Percentiles rank a stretch among this genome's conserved stretches.
Conservation (phyloP, 139 green algal species). For the Zygnema circumcarinatum region DNA sequence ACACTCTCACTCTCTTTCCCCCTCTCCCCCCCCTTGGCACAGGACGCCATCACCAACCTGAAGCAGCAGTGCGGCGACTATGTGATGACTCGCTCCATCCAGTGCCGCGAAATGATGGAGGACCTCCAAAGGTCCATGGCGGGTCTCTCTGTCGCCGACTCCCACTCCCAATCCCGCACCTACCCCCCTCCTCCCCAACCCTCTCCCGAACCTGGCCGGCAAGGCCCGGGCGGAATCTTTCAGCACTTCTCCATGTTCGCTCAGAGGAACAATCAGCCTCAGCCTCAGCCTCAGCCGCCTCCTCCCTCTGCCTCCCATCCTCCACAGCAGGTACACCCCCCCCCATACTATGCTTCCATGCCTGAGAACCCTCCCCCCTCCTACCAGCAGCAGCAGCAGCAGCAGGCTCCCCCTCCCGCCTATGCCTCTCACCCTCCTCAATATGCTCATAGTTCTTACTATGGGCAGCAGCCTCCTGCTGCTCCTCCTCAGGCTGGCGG, state of each 20-base stretch:
- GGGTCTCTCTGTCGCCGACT: conserved; percentile 29
- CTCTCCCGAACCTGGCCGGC: not conserved
- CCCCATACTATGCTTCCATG: conserved; percentile 5
- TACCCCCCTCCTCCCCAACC: not conserved
- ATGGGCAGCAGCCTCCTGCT: conserved; percentile 5
- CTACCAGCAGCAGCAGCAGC: not conserved
- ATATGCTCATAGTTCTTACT: not conserved
- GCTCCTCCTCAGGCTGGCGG: not conserved
- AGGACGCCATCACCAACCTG: conserved; percentile 78
- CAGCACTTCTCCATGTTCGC: not conserved
- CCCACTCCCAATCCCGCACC: not conserved
- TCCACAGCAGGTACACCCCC: not conserved
- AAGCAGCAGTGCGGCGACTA: conserved; percentile 84
- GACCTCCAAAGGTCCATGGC: conserved; percentile 56
- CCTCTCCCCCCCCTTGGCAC: not conserved
- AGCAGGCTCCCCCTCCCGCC: not conserved
- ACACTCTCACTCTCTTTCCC: not conserved
- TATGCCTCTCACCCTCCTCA: not conserved
- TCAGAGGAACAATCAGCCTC: not conserved
- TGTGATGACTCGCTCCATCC: conserved; percentile 72
- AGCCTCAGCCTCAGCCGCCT: not conserved
- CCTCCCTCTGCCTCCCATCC: not conserved
- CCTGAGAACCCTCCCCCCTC: not conserved
- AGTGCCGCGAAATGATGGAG: conserved; percentile 65
- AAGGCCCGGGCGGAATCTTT: not conserved